These are phyloP conservation scores for Colletotrichum euphorbiae DNA, from an alignment of 2,329 filamentous ascomycete genomes.

Conservation along the genomic window DNA sequence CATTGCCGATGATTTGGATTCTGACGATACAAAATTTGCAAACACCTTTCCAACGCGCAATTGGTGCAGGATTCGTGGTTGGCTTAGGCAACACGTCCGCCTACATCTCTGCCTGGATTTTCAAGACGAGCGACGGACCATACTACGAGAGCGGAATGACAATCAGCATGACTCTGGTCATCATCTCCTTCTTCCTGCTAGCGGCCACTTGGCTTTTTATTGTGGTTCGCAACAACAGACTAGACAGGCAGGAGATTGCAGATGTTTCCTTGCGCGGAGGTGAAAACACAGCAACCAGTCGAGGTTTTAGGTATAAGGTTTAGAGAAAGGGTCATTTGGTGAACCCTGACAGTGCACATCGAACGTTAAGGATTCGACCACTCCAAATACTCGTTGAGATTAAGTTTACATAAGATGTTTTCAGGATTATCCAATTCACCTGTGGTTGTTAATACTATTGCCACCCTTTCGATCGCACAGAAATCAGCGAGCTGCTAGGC, in stretches of 20 bases:
- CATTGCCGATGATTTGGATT: conserved; percentile 41
- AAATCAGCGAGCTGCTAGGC: too few species aligned
- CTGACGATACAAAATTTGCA: conserved; percentile 38
- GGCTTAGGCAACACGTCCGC: conserved; percentile 50
- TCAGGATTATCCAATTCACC: too few species aligned
- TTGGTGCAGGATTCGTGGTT: conserved; percentile 52
- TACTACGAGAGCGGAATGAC: conserved; percentile 40
- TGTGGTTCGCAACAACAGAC: conserved; percentile 15
- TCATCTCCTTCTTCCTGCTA: conserved; percentile 24
- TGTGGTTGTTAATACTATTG: too few species aligned
- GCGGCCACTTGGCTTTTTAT: conserved; percentile 35
- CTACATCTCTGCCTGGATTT: conserved; percentile 42
- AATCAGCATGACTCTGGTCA: conserved; percentile 25
- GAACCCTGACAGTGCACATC: not conserved
- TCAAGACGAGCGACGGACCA: conserved; percentile 39
- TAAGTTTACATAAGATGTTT: too few species aligned
- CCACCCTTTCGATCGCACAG: too few species aligned
- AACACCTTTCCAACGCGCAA: conserved; percentile 41
- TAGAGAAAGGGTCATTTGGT: not conserved
- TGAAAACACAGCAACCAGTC: not conserved
- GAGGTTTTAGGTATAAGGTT: not conserved
- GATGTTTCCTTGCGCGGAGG: not conserved
- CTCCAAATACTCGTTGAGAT: too few species aligned
- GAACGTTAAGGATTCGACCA: not conserved
- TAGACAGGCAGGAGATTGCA: conserved; percentile 1